Evolutionary conservation across 23 red algal genomes (phyloP), one percentile per base, ranked within the genome.

Genomic region (Agarophyton chilense): DNA sequence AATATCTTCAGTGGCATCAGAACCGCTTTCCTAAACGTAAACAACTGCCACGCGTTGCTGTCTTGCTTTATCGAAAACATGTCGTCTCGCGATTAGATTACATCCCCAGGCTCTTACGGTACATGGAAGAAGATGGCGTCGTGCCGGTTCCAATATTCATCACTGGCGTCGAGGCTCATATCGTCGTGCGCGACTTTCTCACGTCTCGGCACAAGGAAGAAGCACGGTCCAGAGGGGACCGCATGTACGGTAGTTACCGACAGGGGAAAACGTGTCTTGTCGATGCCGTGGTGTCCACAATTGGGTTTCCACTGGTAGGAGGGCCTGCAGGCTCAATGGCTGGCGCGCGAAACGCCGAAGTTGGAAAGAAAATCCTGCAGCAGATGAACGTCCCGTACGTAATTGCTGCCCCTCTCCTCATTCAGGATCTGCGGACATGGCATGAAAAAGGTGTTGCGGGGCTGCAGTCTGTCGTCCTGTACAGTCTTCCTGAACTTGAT

Each of bases 151-250:
- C 91, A 22, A 64, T 94, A 4, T 94, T 85, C 35, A 94, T 94
- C 39, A 94, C 83, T 38, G 91, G 91, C 18, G 91, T 94, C 18
- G 91, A 94, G 81, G 91, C 91, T n/a, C 91, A 94, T 29, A 94
- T 94, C 47, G 81, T 94, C 26, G 79, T 87, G 9, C 79, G 91
- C 9, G 91, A 94, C 81, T 85, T 45, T 47, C 75, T 94, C 40
- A 94, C 91, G 1, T 84, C 65, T 33, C 64, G 34, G 9, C 47
- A 76, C 57, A 85, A 84, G 33, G 79, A 86, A 32, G 62, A 63
- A 53, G 56, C 50, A 26, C 47, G 71, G 4, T 57, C 34, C 1
- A 68, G 68, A 24, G 70, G 70, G 1, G 66, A 76, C 9, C 55
- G 54, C 28, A 71, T 78, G 16, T 76, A 76, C 5, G 84, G 71